Evolutionary conservation across 495 filamentous ascomycete species (phyloP), one percentile per base, ranked within the genome.

Genomic region (Neurospora intermedia): DNA sequence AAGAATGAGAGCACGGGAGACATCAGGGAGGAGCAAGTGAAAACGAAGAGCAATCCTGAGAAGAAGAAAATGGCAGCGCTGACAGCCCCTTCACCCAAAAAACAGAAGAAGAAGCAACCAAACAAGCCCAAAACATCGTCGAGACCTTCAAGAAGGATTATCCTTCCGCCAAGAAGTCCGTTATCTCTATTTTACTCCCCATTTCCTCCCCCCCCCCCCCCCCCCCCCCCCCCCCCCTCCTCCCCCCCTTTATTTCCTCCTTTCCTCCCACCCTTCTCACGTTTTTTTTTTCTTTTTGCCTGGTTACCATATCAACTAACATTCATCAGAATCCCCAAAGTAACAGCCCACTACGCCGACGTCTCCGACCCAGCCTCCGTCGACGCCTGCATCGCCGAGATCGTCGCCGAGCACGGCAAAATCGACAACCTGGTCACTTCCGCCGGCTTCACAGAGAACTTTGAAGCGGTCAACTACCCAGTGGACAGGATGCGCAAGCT

Each of bases 391-490:
- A 84, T 97, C 54, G 84, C 86, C 41, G 91, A 93, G 71, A 89
- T 97, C 73, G 74, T 88, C 66, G 79, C 84, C 46, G 84, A 88
- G 72, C 93, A 97, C 80, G 91, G 91, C 79, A 88, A 90, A 78
- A 92, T 98, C 78, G 94, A 98, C 82, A 89, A 91, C 80, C 89
- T 99, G 40, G 94, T 99, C 73, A 98, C 95, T 38, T 97, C 94
- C 9, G 96, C 96, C 40, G 96, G 96, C 8, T 96, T 98, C 85
- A 94, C 92, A 9, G 96, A 99, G 84, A 98, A 98, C 83, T 97
- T 94, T 78, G 90, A 94, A 75, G 94, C 94, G 42, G 91, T 93
- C 78, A 86, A 87, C 73, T 99, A 98, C 82, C 94, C 94, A 0
- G 87, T 92, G 72, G 94, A 97, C 76, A 89, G 94, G 72, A 89